phyloP scores from a whole-genome alignment of 2,329 filamentous ascomycete species.

The Ascochyta viciae-villosae region DNA sequence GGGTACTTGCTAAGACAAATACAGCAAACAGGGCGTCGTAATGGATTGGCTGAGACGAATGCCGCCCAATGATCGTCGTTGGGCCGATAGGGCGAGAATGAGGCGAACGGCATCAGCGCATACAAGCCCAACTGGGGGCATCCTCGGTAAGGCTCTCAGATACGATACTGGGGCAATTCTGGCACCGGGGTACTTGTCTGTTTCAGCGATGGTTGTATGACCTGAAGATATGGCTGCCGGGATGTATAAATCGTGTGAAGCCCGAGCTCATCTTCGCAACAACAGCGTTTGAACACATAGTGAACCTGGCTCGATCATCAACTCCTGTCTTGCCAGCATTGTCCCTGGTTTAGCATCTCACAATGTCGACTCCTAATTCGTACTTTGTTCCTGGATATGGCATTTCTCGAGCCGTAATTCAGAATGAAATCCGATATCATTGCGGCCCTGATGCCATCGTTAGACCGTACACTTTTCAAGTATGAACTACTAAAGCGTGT shows the following conservation, averaged over 20 bases:
- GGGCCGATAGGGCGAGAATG: slow-evolving; percentile 39
- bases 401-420: slow-evolving; percentile 53
- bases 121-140: slow-evolving; percentile 32
- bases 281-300: slow-evolving; percentile 20
- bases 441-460: slow-evolving; percentile 54
- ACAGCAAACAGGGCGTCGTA: slow-evolving; percentile 19
- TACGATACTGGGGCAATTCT: slow-evolving; percentile 10
- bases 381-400: slow-evolving; percentile 54
- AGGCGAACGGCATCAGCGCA: slow-evolving; percentile 40
- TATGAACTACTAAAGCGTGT: slow-evolving; percentile 16
- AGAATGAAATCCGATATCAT: slow-evolving; percentile 53
- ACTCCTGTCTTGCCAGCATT: slow-evolving; percentile 5
- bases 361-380: slow-evolving; percentile 44
- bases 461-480: slow-evolving; percentile 52
- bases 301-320: slow-evolving; percentile 19
- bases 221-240: slow-evolving; percentile 10
- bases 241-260: slow-evolving; percentile 32
- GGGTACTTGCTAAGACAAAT: slow-evolving; percentile 12
- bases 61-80: slow-evolving; percentile 37
- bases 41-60: slow-evolving; percentile 23
- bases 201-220: slow-evolving; percentile 17
- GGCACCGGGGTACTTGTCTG: slow-evolving; percentile 19
- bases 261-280: slow-evolving; percentile 25
- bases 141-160: slow-evolving; percentile 8
- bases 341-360: background rate